Base-by-base conservation (phyloP, 2,329 filamentous ascomycete species). In the Gnomoniopsis smithogilvyi region DNA sequence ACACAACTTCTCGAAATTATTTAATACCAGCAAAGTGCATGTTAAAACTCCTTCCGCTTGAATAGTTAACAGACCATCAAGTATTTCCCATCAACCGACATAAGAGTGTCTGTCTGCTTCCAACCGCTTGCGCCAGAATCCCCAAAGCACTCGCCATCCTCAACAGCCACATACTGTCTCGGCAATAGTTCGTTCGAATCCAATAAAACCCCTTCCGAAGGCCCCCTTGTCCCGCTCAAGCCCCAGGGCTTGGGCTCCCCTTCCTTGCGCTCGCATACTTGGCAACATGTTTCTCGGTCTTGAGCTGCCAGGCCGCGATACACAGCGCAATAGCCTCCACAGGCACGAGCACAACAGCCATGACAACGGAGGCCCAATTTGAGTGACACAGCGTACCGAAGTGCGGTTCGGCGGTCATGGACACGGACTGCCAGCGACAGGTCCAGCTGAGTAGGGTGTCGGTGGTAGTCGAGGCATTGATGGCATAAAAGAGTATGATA, bases 401-500 rank as follows among this genome's bases (percentile, higher is more conserved):
- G 66, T 83, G 74, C 33, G 85, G 84, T 62, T 78, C 71, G 38
- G 73, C 67, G 17, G 66, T 65, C 81, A 87, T 85, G 61, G 72
- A 69, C n/a, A 86, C 72, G 22, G 74, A 66, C 10, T 73, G 70
- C 84, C 85, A 88, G 63, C 82, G 82, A 69, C 85, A 88, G 45
- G 78, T 81, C 85, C 85, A 88, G 70, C 81, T 85, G 67, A 86
- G 76, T 12, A 87, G 70, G 7, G 82, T 84, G 67, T 85, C 82
- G 60, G 74, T 72, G 10, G 74, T 75, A 15, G 70, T 71, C 3
- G 84, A 86, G 19, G 76, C 69, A 64, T 85, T 82, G 69, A 83
- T 75, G 56, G 75, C 75, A 66, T 85, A 87, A 69, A 83, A 85
- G 69, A 87, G 78, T 54, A 77, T 72, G 67, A 84, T 80, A 62